A percentile compares a stretch with the other conserved stretches of the same genome.
phyloP scores from a whole-genome alignment of 2,329 filamentous ascomycete genomes.

The Leptographium lundbergii region DNA sequence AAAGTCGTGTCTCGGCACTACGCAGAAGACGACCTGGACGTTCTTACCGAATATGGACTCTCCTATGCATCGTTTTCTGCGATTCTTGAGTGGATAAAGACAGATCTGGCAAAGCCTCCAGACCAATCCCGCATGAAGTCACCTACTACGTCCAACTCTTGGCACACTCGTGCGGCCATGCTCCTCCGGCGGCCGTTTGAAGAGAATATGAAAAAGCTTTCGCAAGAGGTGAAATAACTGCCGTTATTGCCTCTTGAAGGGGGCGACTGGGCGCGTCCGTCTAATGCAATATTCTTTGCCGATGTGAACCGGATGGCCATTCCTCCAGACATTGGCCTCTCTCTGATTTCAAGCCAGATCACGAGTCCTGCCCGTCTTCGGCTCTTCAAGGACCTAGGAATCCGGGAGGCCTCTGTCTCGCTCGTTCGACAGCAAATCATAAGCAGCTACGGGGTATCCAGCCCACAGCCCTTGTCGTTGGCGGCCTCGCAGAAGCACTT shows the following conservation, averaged over 20 bases:
- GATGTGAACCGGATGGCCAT: not conserved
- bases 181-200: constrained; percentile 4
- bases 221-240: not conserved
- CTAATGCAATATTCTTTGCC: not conserved
- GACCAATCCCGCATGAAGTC: constrained; percentile 9
- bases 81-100: not conserved
- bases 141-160: constrained; percentile 4
- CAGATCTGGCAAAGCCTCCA: constrained; percentile 1
- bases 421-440: not conserved
- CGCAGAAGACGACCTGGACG: constrained; percentile 1
- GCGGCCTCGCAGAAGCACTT: not conserved
- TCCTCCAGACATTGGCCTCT: not conserved
- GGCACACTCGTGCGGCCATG: constrained; percentile 13
- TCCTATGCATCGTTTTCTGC: not conserved
- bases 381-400: not conserved
- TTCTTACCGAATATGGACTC: constrained; percentile 2
- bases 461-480: not conserved
- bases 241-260: not conserved
- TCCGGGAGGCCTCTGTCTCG: not conserved
- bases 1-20: constrained; percentile 9
- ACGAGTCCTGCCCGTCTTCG: not conserved
- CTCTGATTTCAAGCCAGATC: not conserved
- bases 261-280: not conserved
- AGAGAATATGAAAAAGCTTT: not conserved
- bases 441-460: not conserved